A percentile compares a stretch with the other conserved stretches of the same genome.
Evolutionary conservation across 768 basidiomycete species (phyloP).

Genomic region (Lactarius akahatsu): DNA sequence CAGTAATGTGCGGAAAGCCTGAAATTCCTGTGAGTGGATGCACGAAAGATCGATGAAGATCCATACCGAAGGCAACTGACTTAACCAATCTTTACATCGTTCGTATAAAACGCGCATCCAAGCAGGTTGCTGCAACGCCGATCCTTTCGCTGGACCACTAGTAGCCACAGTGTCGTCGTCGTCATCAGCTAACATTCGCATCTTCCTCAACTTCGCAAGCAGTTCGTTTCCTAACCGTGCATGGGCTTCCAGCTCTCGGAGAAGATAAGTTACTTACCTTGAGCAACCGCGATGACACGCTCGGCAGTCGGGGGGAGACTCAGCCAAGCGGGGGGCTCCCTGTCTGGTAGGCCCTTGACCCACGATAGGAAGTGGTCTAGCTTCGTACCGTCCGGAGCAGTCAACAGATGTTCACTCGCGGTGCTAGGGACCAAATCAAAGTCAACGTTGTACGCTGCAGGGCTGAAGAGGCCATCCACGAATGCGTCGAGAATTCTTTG

Average conservation of each 20-base stretch:
- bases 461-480: conserved; percentile 86
- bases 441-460: conserved; percentile 87
- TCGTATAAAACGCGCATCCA: conserved; percentile 92
- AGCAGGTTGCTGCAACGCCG: conserved; percentile 75
- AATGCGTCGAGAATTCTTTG: conserved; percentile 91
- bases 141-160: conserved; percentile 59
- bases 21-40: conserved; percentile 25
- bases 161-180: conserved; percentile 61
- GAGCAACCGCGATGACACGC: conserved; percentile 83
- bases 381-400: conserved; percentile 89
- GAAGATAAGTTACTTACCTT: conserved; percentile 54
- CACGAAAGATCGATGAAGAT: neutral
- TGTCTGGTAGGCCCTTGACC: conserved; percentile 86
- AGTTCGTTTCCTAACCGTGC: conserved; percentile 65
- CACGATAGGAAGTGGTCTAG: conserved; percentile 88
- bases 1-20: conserved; percentile 65
- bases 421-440: conserved; percentile 80
- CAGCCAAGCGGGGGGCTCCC: conserved; percentile 93
- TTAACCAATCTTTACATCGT: conserved; percentile 83
- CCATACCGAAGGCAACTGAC: conserved; percentile 69
- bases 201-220: conserved; percentile 85
- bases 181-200: conserved; percentile 86
- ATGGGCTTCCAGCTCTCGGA: conserved; percentile 11
- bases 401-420: conserved; percentile 54
- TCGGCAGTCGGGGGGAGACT: conserved; percentile 92